Evolutionary conservation across 2,329 filamentous ascomycete genomes (phyloP), one percentile per base, ranked within the genome.

Genomic region (Aspergillus unguis): DNA sequence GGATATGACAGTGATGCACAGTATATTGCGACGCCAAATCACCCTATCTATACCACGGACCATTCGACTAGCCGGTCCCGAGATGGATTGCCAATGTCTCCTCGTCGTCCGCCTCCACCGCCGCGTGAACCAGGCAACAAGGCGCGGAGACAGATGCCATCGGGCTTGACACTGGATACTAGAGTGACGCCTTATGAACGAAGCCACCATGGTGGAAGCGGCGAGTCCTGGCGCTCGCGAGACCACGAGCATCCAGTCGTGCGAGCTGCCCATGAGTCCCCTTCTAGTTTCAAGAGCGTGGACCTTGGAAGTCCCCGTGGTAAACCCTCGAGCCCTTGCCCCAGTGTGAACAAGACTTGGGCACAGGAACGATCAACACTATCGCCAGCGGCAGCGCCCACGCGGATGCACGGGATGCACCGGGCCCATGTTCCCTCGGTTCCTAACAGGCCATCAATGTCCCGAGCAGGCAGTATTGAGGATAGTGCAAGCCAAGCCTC

Each of bases 1-100:
- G 70, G 64, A 6, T 75, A 75, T 53, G 72, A 75, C 51, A 75
- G 72, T 44, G 72, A 75, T 61, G 72, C 72, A 8, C 70, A 70
- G 31, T 70, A 55, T 35, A 68, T 75, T 38, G 50, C 62, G 10
- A 73, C 67, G 9, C 70, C 72, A 26, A 65, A 61, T 25, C 62
- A 66, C 10, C 55, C 53, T 23, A 56, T 47, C 17, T 58, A 61
- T 33, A 49, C 53, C 25, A 33, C 52, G 38, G 56, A 58, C 11
- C 41, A 53, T 28, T 41, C 46, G 31, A 27, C 36, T 29, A 53
- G 26, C 46, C 44, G 48, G 31, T 43, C 48, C 48, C 52, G 48
- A 31, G 53, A 50, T 36, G 50, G 43, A 43, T 52, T 36, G 9
- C 44, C 43, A 36, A 49, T 51, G 10, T 58, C 46, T 8, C 50